Evolutionary conservation across 2,329 filamentous ascomycete species (phyloP), one percentile per base, ranked within the genome.

Genomic region (Dactylonectria macrodidyma): DNA sequence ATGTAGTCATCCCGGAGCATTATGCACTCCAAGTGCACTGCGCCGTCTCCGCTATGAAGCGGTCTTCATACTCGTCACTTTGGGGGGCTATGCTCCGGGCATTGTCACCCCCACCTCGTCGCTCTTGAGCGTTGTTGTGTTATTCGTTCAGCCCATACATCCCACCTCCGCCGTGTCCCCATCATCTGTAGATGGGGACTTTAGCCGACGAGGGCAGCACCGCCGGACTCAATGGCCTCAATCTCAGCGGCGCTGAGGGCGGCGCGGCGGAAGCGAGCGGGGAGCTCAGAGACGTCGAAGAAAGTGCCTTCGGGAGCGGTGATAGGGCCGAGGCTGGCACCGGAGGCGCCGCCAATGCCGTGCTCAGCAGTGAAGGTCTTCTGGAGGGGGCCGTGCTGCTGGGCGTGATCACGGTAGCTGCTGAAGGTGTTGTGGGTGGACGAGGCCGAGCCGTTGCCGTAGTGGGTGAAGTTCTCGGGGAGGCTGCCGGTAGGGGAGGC

Each of bases 201-300:
- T 77, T 81, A 89, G 70, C 84, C 83, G 71, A 87, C 81, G 64
- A 86, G 79, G 41, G 87, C 83, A 38, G 95, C 96, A 65, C 96
- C 96, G 62, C 95, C 96, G 63, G 94, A 96, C 89, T 98, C 95
- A 78, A 99, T 89, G 24, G 95, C 95, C 82, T 98, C 96, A 68
- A 99, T 99, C 88, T 99, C 96, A 50, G 91, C 91, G 75, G 91
- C 83, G 44, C 89, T 91, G 83, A 95, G 93, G 12, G 90, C 88
- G 56, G 89, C 85, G 72, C 94, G 89, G 78, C 91, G 90, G 89
- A 98, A 99, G 76, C 95, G 90, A 70, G 86, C 80, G 19, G 96
- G 95, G 26, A 99, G 90, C 84, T 99, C 93, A 75, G 90, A 93
- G 75, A 95, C 90, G 82, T 98, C 96, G 80, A 97, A 98, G 82